Base-by-base conservation (phyloP, 345 rosid species). In the Iberis pinnata region DNA sequence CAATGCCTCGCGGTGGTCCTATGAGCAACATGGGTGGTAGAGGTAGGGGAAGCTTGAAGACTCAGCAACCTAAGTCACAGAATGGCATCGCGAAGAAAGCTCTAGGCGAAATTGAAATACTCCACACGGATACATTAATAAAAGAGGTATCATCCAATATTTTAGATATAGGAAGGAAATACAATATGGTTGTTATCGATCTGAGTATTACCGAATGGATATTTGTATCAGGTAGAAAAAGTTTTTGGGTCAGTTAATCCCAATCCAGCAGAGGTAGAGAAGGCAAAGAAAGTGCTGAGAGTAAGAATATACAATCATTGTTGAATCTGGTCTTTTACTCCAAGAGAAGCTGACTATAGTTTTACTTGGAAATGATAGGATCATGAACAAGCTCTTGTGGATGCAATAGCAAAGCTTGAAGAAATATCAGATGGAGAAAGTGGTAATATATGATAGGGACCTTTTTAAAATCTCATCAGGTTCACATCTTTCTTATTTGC, bases 371-470 rank as follows among this genome's bases (percentile, higher is more conserved):
- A 41, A 18, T 42, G 60, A 69, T 71, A 93, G 99, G 92, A 93
- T 26, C 97, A 88, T 36, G 97, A 88, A 70, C 83, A 74, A 76
- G 95, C 94, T 51, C 89, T 93, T 48, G 65, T 83, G 12, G 84
- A 79, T 17, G 99, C 97, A 33, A 93, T 93, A 49, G 82, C 97
- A 11, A 80, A 73, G 78, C 94, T 93, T 36, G 92, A 86, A 73
- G 96, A 80, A 64, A 87, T 90, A 42, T 86, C 97, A 68, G 99
- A 88, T 31, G 95, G 87, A 68, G 97, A 88, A 80, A 88, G 97
- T 52, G 99, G 97, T 83, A 88, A 86, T 81, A 64, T 50, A 6
- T 56, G 19, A 57, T 47, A 60, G 53, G 46, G 26, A 9, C 25
- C 35, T 9, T 9, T 29, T 29, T 16, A 43, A 43, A 46, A 5